These are phyloP conservation scores for Sporisorium sorghi DNA, from an alignment of 1,284 basidiomycete species.

Conservation along the genomic window DNA sequence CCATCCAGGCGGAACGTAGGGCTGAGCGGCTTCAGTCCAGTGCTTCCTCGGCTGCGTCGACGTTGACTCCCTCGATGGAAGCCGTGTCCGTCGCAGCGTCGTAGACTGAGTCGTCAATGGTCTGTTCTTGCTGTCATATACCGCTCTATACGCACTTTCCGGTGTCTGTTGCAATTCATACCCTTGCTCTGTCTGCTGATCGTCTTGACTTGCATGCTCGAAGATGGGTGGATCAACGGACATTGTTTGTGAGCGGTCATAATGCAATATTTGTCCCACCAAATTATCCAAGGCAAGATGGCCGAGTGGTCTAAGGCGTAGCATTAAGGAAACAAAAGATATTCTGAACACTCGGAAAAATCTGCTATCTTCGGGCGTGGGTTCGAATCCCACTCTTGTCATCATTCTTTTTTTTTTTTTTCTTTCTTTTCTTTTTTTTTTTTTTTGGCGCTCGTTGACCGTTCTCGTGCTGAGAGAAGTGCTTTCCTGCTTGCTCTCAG, in stretches of 20 bases:
- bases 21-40: slow-evolving; percentile 26
- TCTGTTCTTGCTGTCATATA: too few relatives aligned
- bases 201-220: not conserved
- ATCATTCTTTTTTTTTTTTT: slow-evolving; percentile 28
- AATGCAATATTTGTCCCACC: not conserved
- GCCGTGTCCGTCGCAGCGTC: slow-evolving; percentile 5
- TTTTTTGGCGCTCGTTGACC: not conserved
- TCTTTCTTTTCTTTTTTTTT: not conserved
- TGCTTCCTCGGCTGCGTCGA: slow-evolving; percentile 2
- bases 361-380: slow-evolving; percentile 67
- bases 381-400: slow-evolving; percentile 69
- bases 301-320: slow-evolving; percentile 62
- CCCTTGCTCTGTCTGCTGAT: not conserved
- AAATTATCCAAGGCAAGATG: slow-evolving; percentile 39
- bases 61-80: slow-evolving; percentile 1
- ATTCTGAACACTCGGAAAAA: slow-evolving; percentile 24
- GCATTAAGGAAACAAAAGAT: slow-evolving; percentile 58
- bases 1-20: slow-evolving; percentile 37
- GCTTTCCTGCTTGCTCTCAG: not conserved
- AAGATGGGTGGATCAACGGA: not conserved
- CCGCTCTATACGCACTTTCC: too few relatives aligned
- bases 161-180: slow-evolving; percentile 10
- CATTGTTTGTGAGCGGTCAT: not conserved
- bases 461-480: not conserved
- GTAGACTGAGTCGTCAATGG: not conserved